Percentiles rank a stretch among this genome's conserved stretches.
Conservation (phyloP, 495 filamentous ascomycete species). For the Hypoxylon lenormandii region DNA sequence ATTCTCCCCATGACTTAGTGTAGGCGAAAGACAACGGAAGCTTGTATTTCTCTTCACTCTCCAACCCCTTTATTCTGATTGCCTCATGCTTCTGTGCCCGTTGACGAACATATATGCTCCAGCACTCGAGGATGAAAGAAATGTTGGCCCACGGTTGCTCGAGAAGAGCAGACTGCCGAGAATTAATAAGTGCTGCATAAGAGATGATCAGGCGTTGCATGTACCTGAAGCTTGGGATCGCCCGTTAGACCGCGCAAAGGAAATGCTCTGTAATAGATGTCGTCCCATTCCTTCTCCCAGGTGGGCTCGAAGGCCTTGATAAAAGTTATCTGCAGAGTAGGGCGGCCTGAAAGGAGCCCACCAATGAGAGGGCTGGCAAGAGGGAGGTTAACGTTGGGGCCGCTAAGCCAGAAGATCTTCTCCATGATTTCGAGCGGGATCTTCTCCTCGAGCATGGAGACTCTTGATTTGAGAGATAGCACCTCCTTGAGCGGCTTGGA, state of each 20-base stretch:
- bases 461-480: conserved; percentile 18
- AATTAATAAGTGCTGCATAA: conserved; percentile 20
- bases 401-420: conserved; percentile 54
- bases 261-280: background rate
- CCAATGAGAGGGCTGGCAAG: conserved; percentile 54
- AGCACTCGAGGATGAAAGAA: conserved; percentile 43
- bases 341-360: conserved; percentile 46
- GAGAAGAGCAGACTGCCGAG: conserved; percentile 49
- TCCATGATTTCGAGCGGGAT: conserved; percentile 60
- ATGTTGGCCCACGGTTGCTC: conserved; percentile 49
- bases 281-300: conserved; percentile 47
- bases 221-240: conserved; percentile 54
- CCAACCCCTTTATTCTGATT: background rate
- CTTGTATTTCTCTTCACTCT: too few species aligned
- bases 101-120: conserved; percentile 35
- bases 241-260: conserved; percentile 21
- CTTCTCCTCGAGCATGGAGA: conserved; percentile 50
- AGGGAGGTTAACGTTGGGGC: conserved; percentile 56
- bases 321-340: conserved; percentile 47
- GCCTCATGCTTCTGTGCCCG: conserved; percentile 5
- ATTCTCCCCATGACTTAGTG: too few species aligned
- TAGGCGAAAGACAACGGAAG: too few species aligned
- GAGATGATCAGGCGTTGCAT: background rate
- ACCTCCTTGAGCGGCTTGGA: too few species aligned
- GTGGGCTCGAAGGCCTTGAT: conserved; percentile 54